A percentile compares a stretch with the other conserved stretches of the same genome.
Conservation (phyloP, 352 stramenopile genomes). For the Globisporangium viniferum region DNA sequence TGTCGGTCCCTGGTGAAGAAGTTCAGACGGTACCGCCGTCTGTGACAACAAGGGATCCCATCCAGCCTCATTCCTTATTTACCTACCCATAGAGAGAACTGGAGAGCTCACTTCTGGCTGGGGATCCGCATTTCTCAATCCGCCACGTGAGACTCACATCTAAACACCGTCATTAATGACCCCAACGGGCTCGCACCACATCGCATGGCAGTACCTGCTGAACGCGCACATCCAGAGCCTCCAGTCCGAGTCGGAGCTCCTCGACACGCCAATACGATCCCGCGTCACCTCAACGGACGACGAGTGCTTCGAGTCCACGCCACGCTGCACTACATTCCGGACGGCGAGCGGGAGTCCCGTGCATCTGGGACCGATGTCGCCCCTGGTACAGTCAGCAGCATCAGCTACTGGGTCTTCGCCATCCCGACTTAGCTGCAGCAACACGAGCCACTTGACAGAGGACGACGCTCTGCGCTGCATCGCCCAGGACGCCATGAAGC, state of each 20-base stretch:
- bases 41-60: not conserved
- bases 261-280: not conserved
- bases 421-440: not conserved
- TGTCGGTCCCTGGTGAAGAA: not conserved
- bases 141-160: not conserved
- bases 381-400: not conserved
- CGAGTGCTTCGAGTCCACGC: not conserved
- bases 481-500: constrained; percentile 10
- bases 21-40: not conserved
- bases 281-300: not conserved
- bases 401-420: not conserved
- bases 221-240: not conserved
- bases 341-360: not conserved
- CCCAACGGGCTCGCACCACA: not conserved
- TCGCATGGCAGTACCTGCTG: not conserved
- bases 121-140: not conserved
- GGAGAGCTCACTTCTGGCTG: not conserved
- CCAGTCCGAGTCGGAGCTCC: not conserved
- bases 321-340: not conserved
- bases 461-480: constrained; percentile 12
- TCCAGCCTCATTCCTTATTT: not conserved
- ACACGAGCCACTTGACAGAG: constrained; percentile 4
- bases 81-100: not conserved
- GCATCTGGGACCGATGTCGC: constrained; percentile 1
- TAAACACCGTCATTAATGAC: not conserved